Conservation (phyloP, 495 filamentous ascomycete species). For the Hyaloscypha bicolor region DNA sequence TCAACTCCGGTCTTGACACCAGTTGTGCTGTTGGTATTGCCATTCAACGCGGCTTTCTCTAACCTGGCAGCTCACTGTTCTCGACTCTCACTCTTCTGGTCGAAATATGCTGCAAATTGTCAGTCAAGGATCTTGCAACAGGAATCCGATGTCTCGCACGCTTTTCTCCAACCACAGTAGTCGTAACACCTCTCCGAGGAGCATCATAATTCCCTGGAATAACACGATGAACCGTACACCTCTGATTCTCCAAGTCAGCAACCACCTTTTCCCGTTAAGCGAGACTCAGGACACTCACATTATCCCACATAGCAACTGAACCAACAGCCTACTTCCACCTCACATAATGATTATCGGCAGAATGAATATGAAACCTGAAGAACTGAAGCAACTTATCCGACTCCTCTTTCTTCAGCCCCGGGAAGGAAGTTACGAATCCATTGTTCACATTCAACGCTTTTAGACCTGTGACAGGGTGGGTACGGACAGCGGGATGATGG, state of each 20-base stretch:
- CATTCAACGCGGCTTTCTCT: neutral
- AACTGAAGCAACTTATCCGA: conserved; percentile 55
- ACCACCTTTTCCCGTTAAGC: neutral
- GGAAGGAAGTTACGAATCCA: conserved; percentile 53
- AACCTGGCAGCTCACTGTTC: conserved; percentile 33
- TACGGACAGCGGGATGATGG: conserved; percentile 56
- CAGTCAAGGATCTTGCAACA: neutral
- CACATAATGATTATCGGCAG: conserved; percentile 54
- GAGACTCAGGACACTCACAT: conserved; percentile 26
- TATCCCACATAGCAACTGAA: conserved; percentile 58
- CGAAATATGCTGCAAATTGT: conserved; percentile 41
- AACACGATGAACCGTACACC: conserved; percentile 43
- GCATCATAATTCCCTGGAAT: conserved; percentile 52
- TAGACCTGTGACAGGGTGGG: conserved; percentile 55
- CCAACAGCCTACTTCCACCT: conserved; percentile 60
- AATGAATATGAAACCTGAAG: conserved; percentile 52
- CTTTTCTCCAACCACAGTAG: conserved; percentile 58
- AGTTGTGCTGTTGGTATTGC: neutral
- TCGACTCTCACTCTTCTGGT: conserved; percentile 51
- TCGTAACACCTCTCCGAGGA: conserved; percentile 49
- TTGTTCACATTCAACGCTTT: conserved; percentile 55
- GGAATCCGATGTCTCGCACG: conserved; percentile 21
- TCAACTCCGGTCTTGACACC: neutral
- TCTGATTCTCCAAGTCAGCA: conserved; percentile 2
- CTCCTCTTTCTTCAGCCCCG: conserved; percentile 57